Evolutionary conservation across 2,329 filamentous ascomycete genomes (phyloP), one percentile per base, ranked within the genome.

Genomic region (Monosporascus sp.): DNA sequence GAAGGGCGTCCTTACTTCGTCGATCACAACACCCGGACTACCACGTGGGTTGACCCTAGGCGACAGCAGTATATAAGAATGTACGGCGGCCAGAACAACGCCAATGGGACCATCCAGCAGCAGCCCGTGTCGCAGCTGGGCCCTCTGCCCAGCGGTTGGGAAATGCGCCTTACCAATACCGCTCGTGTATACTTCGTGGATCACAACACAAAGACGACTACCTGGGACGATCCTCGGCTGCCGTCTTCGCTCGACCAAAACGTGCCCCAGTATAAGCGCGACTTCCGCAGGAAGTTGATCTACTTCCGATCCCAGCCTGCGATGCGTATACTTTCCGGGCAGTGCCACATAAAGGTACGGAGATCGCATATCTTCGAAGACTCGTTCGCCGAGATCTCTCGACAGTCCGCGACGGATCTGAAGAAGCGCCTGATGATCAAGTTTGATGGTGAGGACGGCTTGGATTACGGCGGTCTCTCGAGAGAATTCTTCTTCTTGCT

Each of bases 351-450:
- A 73, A 99, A 99, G 78, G 90, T 99, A 61, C 84, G 94, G 64
- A 85, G 94, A 71, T 92, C 90, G 66, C 92, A 97, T 70, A 99
- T 99, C 62, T 99, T 99, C 64, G 94, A 99, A 72, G 94, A 99
- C 70, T 97, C 93, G 0, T 99, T 97, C 72, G 92, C 94, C 60
- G 94, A 99, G 73, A 97, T 99, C 62, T 97, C 96, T 78, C 86
- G 93, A 50, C 94, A 97, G 74, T 96, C 90, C 55, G 90, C 94
- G 49, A 92, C 88, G 17, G 94, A 99, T 71, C 75, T 99, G 58
- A 99, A 99, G 85, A 99, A 99, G 77, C 85, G 94, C 48, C 74
- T 99, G 60, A 99, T 99, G 94, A 96, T 99, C 74, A 99, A 99
- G 76, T 99, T 99, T 63, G 94, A 99, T 62, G 94, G 94, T 48